Base-by-base conservation (phyloP, 768 basidiomycete species). In the Leccinum subgranulosum region DNA sequence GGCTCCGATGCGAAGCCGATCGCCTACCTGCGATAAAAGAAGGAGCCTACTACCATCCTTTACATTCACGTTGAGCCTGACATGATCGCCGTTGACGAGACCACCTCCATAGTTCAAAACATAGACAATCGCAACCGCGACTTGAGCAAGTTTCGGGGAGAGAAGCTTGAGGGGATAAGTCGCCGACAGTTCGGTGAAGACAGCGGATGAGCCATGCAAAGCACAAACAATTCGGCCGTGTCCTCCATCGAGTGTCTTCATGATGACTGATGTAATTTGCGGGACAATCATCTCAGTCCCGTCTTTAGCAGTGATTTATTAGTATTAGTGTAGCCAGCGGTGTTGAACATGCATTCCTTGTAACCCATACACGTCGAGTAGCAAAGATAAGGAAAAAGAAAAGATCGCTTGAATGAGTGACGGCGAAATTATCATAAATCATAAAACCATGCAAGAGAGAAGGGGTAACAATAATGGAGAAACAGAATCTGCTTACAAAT, bases 91-190 rank as follows among this genome's bases (percentile, higher is more conserved):
- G 6, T 87, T 85, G 36, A 98, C 90, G 10, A 98, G 79, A 3
- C 95, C 95, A 11, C 95, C 95, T 0, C 95, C 95, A 64, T 98
- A 98, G 34, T 84, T 86, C 57, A 98, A 70, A 17, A 91, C 76
- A 64, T 97, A 98, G 17, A 84, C 85, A 51, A 90, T 74, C 10
- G 83, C 88, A 31, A 92, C 77, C 5, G 76, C 71, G 29, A 76
- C 73, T 39, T 75, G 73, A 39, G 73, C 60, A 10, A 84, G 73
- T 49, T 79, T 79, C 2, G 93, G 92, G 3, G 93, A 87, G 55
- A 95, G 76, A 33, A 97, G 83, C 70, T 96, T 96, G 64, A 97
- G 77, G 9, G 94, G 94, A 68, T 96, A 97, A 2, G 85, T 79
- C 8, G 86, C 89, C 10, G 86, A 85, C 17, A 94, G 78, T 63